Evolutionary conservation across 2,329 filamentous ascomycete species (phyloP).

Genomic region (Diaporthe humulicola): DNA sequence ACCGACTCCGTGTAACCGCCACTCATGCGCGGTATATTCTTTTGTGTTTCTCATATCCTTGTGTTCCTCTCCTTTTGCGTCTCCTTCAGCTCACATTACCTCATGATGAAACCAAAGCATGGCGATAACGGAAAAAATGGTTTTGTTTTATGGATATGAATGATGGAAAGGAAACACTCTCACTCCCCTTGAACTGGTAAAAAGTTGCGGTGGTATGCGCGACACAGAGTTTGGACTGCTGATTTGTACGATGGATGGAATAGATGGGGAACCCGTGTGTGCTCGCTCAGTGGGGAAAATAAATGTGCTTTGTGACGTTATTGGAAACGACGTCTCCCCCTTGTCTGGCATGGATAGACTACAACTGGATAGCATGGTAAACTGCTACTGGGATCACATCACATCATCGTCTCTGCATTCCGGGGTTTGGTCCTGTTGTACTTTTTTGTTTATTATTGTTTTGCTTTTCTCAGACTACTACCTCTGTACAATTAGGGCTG

Average conservation of each 20-base stretch:
- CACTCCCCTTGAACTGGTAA: not conserved
- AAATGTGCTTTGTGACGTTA: not conserved
- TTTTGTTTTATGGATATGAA: constrained; percentile 15
- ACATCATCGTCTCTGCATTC: not conserved
- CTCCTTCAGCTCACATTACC: not conserved
- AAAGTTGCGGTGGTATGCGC: not conserved
- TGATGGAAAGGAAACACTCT: not conserved
- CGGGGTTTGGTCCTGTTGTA: not conserved
- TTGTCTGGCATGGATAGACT: not conserved
- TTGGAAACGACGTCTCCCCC: not conserved
- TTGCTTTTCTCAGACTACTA: not conserved
- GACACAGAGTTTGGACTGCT: not conserved
- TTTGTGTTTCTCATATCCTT: not conserved
- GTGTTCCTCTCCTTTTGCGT: not conserved
- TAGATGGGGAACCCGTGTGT: not conserved
- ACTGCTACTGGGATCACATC: not conserved
- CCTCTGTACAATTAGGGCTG: constrained; percentile 27
- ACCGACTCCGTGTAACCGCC: not conserved
- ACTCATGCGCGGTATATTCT: not conserved
- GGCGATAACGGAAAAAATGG: constrained; percentile 13
- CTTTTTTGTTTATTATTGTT: not conserved
- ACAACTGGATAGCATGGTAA: not conserved
- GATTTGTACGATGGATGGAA: constrained; percentile 21
- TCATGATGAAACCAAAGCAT: constrained; percentile 24
- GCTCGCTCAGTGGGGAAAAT: not conserved